These are phyloP conservation scores for Candida verbasci DNA, from an alignment of 805 yeast genomes.

Conservation along the genomic window DNA sequence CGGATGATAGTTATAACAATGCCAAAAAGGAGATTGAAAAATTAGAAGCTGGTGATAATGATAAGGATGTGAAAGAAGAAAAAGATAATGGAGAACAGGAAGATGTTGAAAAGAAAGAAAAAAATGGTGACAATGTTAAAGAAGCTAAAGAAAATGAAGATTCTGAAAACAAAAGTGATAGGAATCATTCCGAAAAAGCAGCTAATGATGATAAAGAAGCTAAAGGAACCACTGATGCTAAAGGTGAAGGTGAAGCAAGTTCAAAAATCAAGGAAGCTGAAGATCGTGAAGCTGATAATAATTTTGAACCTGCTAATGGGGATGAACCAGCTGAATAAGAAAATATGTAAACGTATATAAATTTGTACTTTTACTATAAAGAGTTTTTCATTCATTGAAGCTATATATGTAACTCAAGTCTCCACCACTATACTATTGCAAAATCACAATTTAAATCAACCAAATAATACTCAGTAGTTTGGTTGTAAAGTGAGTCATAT, in stretches of 20 bases:
- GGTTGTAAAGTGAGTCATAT: no score
- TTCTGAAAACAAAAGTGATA: no score
- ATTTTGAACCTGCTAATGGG: conserved; percentile 1
- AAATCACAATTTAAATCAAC: no score
- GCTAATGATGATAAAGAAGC: no score
- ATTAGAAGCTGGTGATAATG: conserved; percentile 16
- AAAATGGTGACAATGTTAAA: neutral
- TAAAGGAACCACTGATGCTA: neutral
- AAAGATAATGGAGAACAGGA: neutral
- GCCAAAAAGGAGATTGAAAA: conserved; percentile 55
- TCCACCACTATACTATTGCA: no score
- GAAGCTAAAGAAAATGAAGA: conserved; percentile 1
- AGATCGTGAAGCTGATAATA: conserved; percentile 1
- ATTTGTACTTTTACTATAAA: no score
- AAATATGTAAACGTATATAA: no score
- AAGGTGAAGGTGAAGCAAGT: conserved; percentile 1
- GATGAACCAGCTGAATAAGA: conserved; percentile 2
- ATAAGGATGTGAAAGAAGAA: conserved; percentile 8
- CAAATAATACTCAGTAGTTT: no score
- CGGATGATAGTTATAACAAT: conserved; percentile 50
- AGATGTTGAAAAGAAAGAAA: conserved; percentile 6
- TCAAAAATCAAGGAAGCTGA: neutral
- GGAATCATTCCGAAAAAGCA: no score
- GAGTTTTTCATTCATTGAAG: no score
- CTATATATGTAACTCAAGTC: no score